Base-by-base conservation (phyloP, 2,329 filamentous ascomycete species). In the Fusarium foetens region DNA sequence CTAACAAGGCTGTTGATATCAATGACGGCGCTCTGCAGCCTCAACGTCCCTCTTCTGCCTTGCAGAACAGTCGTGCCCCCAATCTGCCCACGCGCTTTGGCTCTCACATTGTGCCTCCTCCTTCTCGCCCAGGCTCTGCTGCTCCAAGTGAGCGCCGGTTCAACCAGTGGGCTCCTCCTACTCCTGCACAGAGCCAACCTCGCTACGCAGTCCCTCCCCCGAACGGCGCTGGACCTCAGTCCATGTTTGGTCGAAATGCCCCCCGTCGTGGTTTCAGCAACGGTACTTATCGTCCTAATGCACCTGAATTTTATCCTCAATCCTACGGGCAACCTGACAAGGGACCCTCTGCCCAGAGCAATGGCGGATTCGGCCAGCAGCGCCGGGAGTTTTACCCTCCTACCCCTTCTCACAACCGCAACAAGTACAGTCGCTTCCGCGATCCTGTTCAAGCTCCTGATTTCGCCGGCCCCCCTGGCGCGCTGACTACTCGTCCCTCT, bases 231-330 rank as follows among this genome's bases (percentile, higher is more conserved):
- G 61, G 45, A 16, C 51, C 66, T 7, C 55, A 55, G 23, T 58
- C 68, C 7, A 49, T 61, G 39, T 76, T 74, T 42, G 63, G 68
- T 8, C 69, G 77, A 29, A 71, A 68, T 41, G 67, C 75, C 33
- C 75, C 77, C 17, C 79, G 78, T 9, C 75, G 78, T 13, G 79
- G 78, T 52, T 81, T 81, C 33, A 77, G 77, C 41, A 75, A 71
- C 48, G 70, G 70, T 7, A 63, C 70, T 16, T 83, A 82, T 67
- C 77, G 80, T 13, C 76, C 79, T 38, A 78, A 75, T 38, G 79
- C 78, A n/a, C 73, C 77, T 8, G 80, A 82, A 59, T 80, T 81
- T 31, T 79, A 78, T 31, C 79, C 79, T 19, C 75, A 78, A 35
- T 70, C 75, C 31, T 74, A 75, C 23, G 58, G 66, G 2, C 33